Evolutionary conservation across 2,329 filamentous ascomycete species (phyloP), one percentile per base, ranked within the genome.

Genomic region (Colletotrichum simmondsii): DNA sequence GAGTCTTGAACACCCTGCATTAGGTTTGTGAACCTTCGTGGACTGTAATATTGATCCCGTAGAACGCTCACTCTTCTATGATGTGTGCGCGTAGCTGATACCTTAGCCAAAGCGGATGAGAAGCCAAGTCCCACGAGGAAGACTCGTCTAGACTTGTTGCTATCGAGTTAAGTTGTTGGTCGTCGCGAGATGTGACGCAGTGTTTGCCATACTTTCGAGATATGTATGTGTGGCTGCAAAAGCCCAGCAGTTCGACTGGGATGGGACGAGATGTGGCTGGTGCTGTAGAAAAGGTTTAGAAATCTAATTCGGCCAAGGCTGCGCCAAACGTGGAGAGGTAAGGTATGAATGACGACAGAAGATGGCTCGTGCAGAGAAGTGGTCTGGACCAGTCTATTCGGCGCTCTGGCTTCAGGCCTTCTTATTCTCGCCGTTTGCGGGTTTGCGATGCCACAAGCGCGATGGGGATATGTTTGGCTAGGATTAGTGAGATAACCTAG

Each of bases 231-330:
- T 42, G 16, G 37, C 37, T 42, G 37, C 5, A 19, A 19, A 14
- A 42, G 14, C 16, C 5, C 14, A 7, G 37, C 37, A 42, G 16
- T 42, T 19, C 37, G 37, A 42, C 37, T 19, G 14, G 16, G 37
- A 42, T 19, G 16, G 14, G 37, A 42, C 14, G 8, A 16, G 60
- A 16, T 49, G 60, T 72, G 70, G 70, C 70, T 65, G 19, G 24
- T 71, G 53, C 53, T 72, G 65, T 30, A 69, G 58, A 60, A 72
- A 64, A 65, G 65, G 65, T 46, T 42, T 54, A 19, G 42, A 19
- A 59, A 58, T 59, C n/a, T 19, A 26, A 56, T 26, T 22, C 30
- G 24, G 46, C 24, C 32, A 19, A 35, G 35, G 28, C 32, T n/a
- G 49, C 19, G 19, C 52, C 10, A 60, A 26, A 37, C 28, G 35